Percentiles rank a stretch among this genome's conserved stretches.
These are phyloP conservation scores for Aspergillus texensis DNA, from an alignment of 2,329 filamentous ascomycete species.

Conservation along the genomic window DNA sequence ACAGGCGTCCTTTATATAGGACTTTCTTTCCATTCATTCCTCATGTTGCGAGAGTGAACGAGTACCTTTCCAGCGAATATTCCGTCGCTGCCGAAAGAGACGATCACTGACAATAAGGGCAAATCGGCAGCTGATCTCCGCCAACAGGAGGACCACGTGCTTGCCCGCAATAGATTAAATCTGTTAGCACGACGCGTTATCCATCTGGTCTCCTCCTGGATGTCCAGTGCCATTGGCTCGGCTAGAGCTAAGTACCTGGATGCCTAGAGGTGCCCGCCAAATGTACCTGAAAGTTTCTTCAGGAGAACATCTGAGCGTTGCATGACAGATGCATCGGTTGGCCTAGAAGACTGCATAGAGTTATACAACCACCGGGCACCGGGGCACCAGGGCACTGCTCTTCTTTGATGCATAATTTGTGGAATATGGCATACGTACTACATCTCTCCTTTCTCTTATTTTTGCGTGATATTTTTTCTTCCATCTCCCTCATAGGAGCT, in stretches of 20 bases:
- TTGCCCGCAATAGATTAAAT: neutral
- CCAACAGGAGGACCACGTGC: constrained; percentile 1
- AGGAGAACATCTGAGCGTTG: neutral
- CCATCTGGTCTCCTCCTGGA: neutral
- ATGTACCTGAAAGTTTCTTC: neutral
- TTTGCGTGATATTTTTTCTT: neutral
- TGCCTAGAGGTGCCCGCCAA: neutral
- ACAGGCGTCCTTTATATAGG: neutral
- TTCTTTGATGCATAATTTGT: neutral
- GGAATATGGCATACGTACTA: neutral
- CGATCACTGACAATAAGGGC: constrained; percentile 4
- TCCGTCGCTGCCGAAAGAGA: neutral
- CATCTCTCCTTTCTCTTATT: neutral
- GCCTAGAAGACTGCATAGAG: neutral
- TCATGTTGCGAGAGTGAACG: neutral
- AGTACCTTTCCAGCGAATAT: neutral
- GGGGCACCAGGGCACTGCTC: neutral
- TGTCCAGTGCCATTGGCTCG: neutral
- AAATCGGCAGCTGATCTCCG: neutral
- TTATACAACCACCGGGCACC: neutral
- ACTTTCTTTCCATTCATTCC: neutral
- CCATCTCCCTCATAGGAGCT: neutral
- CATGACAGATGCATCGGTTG: neutral
- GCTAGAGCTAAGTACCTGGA: neutral
- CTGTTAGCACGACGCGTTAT: neutral